Conservation (phyloP, 73 alveolate species). For the Durusdinium trenchii region DNA sequence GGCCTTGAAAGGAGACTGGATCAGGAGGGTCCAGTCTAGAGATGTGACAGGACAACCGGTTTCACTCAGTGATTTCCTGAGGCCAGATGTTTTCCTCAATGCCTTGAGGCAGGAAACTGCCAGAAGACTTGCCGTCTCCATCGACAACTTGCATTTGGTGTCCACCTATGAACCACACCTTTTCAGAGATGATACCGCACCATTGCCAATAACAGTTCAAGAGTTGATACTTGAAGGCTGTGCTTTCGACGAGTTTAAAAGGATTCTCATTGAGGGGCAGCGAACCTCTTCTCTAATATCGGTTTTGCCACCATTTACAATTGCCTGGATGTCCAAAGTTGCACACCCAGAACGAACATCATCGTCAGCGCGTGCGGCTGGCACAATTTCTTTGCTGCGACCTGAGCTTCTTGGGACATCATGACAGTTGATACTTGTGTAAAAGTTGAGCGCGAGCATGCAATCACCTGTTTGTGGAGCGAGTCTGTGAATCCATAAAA, state of each 20-base stretch:
- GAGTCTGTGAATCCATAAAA: no score
- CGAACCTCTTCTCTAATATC: slow-evolving; percentile 80
- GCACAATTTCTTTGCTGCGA: slow-evolving; percentile 73
- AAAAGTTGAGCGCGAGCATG: neutral
- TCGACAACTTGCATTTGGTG: slow-evolving; percentile 86
- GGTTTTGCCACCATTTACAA: slow-evolving; percentile 90
- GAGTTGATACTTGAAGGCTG: slow-evolving; percentile 92
- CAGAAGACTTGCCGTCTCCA: slow-evolving; percentile 81
- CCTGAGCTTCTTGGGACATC: neutral
- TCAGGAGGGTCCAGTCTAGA: slow-evolving; percentile 68
- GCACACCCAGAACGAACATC: slow-evolving; percentile 89
- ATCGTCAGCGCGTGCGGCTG: slow-evolving; percentile 89
- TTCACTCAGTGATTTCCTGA: slow-evolving; percentile 66
- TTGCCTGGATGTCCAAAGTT: slow-evolving; percentile 94
- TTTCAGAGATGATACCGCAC: slow-evolving; percentile 74
- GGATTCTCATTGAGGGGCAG: slow-evolving; percentile 83
- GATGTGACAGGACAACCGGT: slow-evolving; percentile 66
- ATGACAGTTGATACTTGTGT: neutral
- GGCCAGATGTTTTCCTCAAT: slow-evolving; percentile 93
- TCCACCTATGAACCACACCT: slow-evolving; percentile 87
- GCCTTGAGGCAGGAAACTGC: slow-evolving; percentile 92
- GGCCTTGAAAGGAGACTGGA: slow-evolving; percentile 90
- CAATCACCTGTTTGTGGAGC: no score
- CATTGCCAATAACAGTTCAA: slow-evolving; percentile 92
- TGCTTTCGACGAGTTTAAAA: slow-evolving; percentile 69